These are phyloP conservation scores for Sambucus nigra DNA, from an alignment of 129 eudicot species.

Conservation along the genomic window DNA sequence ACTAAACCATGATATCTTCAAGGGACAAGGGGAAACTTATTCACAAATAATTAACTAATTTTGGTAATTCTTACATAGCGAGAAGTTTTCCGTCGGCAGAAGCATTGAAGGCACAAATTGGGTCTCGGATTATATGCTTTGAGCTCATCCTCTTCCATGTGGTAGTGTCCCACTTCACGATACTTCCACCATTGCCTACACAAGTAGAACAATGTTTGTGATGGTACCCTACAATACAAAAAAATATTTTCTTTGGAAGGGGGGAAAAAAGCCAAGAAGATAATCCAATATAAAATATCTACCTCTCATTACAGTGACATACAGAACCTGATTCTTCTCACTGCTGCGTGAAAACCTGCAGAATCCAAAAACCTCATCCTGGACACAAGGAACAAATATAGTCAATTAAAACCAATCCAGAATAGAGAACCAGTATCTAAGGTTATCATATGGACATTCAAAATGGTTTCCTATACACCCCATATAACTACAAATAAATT, in stretches of 20 bases:
- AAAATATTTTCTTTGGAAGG: not conserved
- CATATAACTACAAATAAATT: not conserved
- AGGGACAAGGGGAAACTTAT: too few species aligned
- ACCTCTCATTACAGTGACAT: conserved; percentile 69
- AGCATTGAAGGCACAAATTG: conserved; percentile 61
- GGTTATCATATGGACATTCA: not conserved
- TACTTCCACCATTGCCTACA: conserved; percentile 65
- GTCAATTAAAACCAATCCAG: conserved; percentile 1
- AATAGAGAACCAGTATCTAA: not conserved
- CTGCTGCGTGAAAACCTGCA: conserved; percentile 56
- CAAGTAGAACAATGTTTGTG: not conserved
- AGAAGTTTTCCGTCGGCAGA: conserved; percentile 68
- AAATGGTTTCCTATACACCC: too few species aligned
- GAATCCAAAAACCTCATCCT: conserved; percentile 81
- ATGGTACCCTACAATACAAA: not conserved
- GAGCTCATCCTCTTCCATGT: conserved; percentile 72
- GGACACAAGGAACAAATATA: conserved; percentile 15
- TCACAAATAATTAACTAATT: not conserved
- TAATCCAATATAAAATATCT: conserved; percentile 4
- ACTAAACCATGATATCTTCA: too few species aligned
- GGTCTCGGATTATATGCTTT: conserved; percentile 42
- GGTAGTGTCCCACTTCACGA: conserved; percentile 55
- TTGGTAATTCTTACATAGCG: conserved; percentile 45
- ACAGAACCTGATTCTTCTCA: conserved; percentile 48
- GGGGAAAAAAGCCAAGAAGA: not conserved